Evolutionary conservation across 192 early-diverging fungal species (phyloP), one percentile per base, ranked within the genome.

Genomic region (Entomortierella parvispora): DNA sequence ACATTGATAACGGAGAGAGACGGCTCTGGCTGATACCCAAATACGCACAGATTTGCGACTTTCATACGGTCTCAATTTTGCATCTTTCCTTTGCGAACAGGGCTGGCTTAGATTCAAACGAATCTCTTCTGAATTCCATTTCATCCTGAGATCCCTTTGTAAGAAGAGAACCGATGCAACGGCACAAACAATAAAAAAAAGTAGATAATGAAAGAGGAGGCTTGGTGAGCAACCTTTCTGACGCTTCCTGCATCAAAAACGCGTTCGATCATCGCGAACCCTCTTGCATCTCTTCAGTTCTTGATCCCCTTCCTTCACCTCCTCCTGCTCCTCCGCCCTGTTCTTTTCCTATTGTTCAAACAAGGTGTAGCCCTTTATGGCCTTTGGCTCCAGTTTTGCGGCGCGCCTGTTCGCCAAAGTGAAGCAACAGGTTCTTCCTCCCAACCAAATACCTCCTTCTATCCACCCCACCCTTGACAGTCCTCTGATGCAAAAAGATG

Each of bases 101-200:
- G 70, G 63, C 70, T 28, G 40, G 70, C 18, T 61, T 59, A 33
- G 48, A 72, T 72, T 45, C 14, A 58, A 69, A 69, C 50, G 43
- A 65, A 44, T 65, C 58, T 23, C 58, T 25, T 32, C 42, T 45
- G 40, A 15, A 33, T 63, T 37, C 33, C 34, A 12, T 33, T 62
- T 47, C 20, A 2, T 28, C 23, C 46, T n/a, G 18, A n/a, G 0
- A 40, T 29, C 57, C 25, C 32, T 6, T 59, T 45, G 42, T 60
- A 12, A 12, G 37, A 40, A 40, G 12, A 12, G n/a, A n/a, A n/a
- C n/a, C n/a, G 12, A 40, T 40, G 12, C 37, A 40, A 40, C 37
- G n/a, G n/a, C n/a, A n/a, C n/a, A n/a, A n/a, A n/a, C n/a, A n/a
- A n/a, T n/a, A n/a, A n/a, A n/a, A n/a, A n/a, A n/a, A n/a, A n/a